These are phyloP conservation scores for Sporothrix inflata DNA, from an alignment of 2,329 filamentous ascomycete species.

Conservation along the genomic window DNA sequence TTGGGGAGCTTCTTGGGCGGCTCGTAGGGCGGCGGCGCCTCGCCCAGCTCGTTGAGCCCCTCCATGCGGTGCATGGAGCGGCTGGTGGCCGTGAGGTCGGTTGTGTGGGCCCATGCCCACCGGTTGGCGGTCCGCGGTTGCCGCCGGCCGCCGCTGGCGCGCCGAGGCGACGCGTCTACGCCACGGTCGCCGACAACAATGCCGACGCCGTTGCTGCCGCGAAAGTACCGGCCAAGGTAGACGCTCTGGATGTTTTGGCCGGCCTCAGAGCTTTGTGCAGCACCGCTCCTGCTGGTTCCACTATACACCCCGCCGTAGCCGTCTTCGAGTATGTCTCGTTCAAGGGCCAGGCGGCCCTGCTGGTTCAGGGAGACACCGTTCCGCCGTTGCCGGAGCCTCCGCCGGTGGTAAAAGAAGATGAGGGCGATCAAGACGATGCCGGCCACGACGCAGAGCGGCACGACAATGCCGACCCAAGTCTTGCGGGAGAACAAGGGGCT, in stretches of 20 bases:
- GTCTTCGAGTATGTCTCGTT: constrained; percentile 28
- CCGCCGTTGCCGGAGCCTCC: constrained; percentile 4
- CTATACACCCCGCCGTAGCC: neutral
- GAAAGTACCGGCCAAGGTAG: neutral
- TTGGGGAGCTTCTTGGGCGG: neutral
- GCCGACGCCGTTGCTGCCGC: neutral
- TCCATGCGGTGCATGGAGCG: constrained; percentile 28
- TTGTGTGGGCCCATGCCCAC: constrained; percentile 29
- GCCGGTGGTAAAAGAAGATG: constrained; percentile 21
- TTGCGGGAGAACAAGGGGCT: constrained; percentile 7
- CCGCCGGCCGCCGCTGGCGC: neutral
- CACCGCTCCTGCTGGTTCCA: neutral
- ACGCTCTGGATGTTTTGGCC: neutral
- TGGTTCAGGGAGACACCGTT: constrained; percentile 23
- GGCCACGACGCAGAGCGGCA: constrained; percentile 28
- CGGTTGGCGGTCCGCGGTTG: constrained; percentile 28
- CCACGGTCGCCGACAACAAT: neutral
- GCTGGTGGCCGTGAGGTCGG: neutral
- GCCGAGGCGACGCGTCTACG: neutral
- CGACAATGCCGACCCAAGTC: constrained; percentile 28
- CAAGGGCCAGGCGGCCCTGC: constrained; percentile 29
- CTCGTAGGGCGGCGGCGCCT: constrained; percentile 38
- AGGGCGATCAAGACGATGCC: constrained; percentile 9
- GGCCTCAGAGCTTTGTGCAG: neutral
- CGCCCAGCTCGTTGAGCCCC: constrained; percentile 38